Evolutionary conservation across 1,284 basidiomycete species (phyloP).

Genomic region (Coniferiporia weirii): DNA sequence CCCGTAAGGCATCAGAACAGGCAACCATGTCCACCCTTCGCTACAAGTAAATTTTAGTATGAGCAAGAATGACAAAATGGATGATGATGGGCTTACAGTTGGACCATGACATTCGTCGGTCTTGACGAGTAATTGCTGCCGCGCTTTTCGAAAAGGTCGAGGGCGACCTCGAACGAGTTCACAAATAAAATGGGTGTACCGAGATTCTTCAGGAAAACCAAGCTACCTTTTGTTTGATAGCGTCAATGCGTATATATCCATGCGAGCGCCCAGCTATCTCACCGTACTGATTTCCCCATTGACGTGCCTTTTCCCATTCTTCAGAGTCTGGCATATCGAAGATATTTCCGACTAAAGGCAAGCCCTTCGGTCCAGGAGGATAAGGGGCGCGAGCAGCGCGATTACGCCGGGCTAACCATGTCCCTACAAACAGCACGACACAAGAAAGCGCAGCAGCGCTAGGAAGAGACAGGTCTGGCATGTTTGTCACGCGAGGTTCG

Average conservation of each 20-base stretch:
- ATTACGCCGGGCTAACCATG: too few species aligned
- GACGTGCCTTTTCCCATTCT: conserved; percentile 13
- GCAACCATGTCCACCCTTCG: conserved; percentile 4
- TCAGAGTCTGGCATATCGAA: conserved; percentile 18
- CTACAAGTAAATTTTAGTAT: background rate
- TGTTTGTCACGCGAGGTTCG: too few species aligned
- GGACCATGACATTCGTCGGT: conserved; percentile 14
- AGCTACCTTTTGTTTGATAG: conserved; percentile 15
- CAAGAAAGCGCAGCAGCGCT: too few species aligned
- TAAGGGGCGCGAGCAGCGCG: too few species aligned
- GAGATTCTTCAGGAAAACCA: conserved; percentile 21
- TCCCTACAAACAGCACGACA: too few species aligned
- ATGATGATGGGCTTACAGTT: background rate
- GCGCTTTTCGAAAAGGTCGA: conserved; percentile 23
- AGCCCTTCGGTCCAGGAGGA: conserved; percentile 17
- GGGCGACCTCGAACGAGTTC: conserved; percentile 21
- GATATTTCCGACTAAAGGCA: conserved; percentile 20
- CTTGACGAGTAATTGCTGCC: conserved; percentile 22
- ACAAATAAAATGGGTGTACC: conserved; percentile 21
- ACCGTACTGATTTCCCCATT: conserved; percentile 21
- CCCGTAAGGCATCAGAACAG: conserved; percentile 1
- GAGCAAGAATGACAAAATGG: background rate
- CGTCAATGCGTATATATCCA: background rate
- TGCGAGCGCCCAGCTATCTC: background rate
- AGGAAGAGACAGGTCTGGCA: too few species aligned